Evolutionary conservation across 768 basidiomycete species (phyloP).

Genomic region (Pleurotus tuoliensis): DNA sequence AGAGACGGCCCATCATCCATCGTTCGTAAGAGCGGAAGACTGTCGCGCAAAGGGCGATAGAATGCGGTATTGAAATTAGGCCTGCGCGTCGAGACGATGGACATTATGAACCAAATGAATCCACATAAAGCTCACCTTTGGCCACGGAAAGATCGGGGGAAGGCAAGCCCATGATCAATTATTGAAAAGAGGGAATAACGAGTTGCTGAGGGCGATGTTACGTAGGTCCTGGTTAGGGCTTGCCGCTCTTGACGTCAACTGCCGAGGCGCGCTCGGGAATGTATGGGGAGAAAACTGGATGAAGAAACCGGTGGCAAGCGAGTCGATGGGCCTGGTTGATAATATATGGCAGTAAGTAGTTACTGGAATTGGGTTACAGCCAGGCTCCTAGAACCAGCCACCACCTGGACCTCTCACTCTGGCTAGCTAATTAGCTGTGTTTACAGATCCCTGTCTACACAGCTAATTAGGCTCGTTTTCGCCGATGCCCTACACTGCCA

Average conservation of each 20-base stretch:
- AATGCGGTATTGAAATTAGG: background rate
- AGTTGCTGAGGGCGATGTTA: too few species aligned
- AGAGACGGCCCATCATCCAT: slow-evolving; percentile 13
- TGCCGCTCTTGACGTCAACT: background rate
- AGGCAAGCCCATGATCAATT: background rate
- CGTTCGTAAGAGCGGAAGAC: slow-evolving; percentile 15
- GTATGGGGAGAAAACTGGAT: background rate
- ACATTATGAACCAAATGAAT: too few species aligned
- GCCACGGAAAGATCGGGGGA: background rate
- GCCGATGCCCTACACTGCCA: too few species aligned
- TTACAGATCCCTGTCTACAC: too few species aligned
- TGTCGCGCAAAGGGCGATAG: slow-evolving; percentile 11
- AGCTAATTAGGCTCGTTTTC: too few species aligned
- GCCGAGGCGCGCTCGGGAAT: background rate
- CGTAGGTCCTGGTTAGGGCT: too few species aligned
- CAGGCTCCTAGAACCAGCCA: too few species aligned
- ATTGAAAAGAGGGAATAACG: too few species aligned
- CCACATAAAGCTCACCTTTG: background rate
- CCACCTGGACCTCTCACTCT: too few species aligned
- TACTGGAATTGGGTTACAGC: background rate
- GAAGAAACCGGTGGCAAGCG: background rate
- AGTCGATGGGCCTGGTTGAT: background rate
- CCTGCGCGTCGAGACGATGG: background rate
- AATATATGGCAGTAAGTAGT: too few species aligned
- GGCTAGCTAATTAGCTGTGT: too few species aligned